These are phyloP conservation scores for Isabelozyma rhagii DNA, from an alignment of 805 yeast genomes.

Conservation along the genomic window DNA sequence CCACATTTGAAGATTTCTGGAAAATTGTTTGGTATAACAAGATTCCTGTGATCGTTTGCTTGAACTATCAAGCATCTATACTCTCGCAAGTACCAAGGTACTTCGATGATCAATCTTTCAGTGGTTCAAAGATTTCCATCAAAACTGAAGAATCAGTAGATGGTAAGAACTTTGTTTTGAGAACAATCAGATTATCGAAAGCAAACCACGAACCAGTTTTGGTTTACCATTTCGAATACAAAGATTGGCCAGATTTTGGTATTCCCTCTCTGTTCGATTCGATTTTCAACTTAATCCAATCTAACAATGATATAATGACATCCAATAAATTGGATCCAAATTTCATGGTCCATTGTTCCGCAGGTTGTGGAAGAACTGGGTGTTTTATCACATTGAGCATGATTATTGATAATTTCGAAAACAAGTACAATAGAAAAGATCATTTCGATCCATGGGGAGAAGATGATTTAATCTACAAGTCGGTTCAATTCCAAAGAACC, in stretches of 20 bases:
- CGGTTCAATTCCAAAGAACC: conserved; percentile 63
- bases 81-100: conserved; percentile 13
- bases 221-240: conserved; percentile 39
- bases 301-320: conserved; percentile 26
- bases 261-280: conserved; percentile 32
- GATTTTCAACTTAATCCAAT: conserved; percentile 28
- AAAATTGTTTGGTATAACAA: conserved; percentile 31
- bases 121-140: conserved; percentile 10
- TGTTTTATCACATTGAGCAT: conserved; percentile 47
- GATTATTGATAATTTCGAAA: conserved; percentile 24
- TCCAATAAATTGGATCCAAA: conserved; percentile 6
- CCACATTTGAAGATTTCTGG: conserved; percentile 46
- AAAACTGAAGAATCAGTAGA: conserved; percentile 6
- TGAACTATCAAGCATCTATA: conserved; percentile 24
- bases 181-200: conserved; percentile 10
- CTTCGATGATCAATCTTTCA: conserved; percentile 15
- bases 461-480: conserved; percentile 58
- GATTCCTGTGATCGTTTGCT: conserved; percentile 33
- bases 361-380: conserved; percentile 61
- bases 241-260: conserved; percentile 49
- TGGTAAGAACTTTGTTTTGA: conserved; percentile 12
- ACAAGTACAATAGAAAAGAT: not conserved
- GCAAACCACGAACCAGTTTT: conserved; percentile 3
- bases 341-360: conserved; percentile 52
- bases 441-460: conserved; percentile 17